phyloP scores from a whole-genome alignment of 108 stramenopile species.

The Nitzschia sp. region DNA sequence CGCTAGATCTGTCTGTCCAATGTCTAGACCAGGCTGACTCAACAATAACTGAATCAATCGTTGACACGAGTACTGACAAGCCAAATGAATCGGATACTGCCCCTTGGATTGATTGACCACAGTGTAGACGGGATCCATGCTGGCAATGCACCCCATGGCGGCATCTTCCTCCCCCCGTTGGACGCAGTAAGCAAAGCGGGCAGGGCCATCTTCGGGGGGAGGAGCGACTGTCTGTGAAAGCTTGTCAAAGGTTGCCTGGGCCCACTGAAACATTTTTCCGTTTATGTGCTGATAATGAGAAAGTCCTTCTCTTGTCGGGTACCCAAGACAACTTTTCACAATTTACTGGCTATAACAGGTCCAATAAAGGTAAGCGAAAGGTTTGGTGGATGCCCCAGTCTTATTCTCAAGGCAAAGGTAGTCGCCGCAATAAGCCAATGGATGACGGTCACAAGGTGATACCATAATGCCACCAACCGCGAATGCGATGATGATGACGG shows the following conservation, averaged over 20 bases:
- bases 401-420: too few species aligned
- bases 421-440: too few species aligned
- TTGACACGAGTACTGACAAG: conserved; percentile 46
- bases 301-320: too few species aligned
- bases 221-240: conserved; percentile 81
- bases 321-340: too few species aligned
- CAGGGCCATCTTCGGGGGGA: conserved; percentile 65
- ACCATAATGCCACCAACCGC: too few species aligned
- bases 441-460: too few species aligned
- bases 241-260: conserved; percentile 62
- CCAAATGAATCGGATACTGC: conserved; percentile 67
- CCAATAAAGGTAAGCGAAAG: too few species aligned
- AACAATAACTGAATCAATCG: conserved; percentile 48
- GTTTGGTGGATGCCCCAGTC: too few species aligned
- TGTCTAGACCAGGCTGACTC: conserved; percentile 44
- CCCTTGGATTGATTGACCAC: conserved; percentile 49
- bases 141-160: conserved; percentile 50
- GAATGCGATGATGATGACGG: too few species aligned
- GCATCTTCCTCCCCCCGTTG: conserved; percentile 46
- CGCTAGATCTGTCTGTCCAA: conserved; percentile 50
- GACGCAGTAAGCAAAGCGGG: conserved; percentile 45
- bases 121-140: conserved; percentile 37
- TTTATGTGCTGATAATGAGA: too few species aligned
- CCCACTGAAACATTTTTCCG: conserved; percentile 83
- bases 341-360: too few species aligned